These are phyloP conservation scores for Alternaria sp. DNA, from an alignment of 2,329 filamentous ascomycete genomes.

Conservation along the genomic window DNA sequence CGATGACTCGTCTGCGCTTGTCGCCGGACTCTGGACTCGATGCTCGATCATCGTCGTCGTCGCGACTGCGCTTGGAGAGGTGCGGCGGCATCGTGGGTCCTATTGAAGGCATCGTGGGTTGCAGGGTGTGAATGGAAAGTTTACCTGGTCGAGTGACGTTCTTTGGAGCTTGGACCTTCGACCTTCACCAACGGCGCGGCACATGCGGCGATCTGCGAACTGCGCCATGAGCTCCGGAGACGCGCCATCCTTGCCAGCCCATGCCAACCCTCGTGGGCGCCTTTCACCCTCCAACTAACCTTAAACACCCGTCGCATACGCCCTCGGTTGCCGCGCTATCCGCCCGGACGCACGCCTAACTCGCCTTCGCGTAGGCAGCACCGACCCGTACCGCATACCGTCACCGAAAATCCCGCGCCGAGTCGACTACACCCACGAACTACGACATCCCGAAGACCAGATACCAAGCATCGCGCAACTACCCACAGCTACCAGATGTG, in stretches of 20 bases:
- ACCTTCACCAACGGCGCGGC: conserved; percentile 22
- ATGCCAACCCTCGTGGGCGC: neutral
- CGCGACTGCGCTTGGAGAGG: conserved; percentile 60
- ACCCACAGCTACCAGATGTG: conserved; percentile 15
- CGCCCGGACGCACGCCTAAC: neutral
- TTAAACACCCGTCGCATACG: neutral
- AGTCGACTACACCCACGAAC: neutral
- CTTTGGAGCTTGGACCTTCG: conserved; percentile 34
- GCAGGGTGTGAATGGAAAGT: conserved; percentile 25
- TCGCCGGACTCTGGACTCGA: conserved; percentile 50
- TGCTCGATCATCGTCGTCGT: conserved; percentile 52
- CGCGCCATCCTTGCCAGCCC: neutral
- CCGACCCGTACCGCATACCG: conserved; percentile 12
- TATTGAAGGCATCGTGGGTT: conserved; percentile 67
- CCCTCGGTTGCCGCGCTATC: neutral
- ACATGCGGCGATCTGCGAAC: conserved; percentile 17
- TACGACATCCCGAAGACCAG: neutral
- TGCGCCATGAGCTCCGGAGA: conserved; percentile 21
- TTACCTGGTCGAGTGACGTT: conserved; percentile 14
- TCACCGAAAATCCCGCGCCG: conserved; percentile 16
- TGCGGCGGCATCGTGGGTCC: conserved; percentile 74
- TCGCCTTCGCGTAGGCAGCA: conserved; percentile 6
- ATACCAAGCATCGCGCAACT: neutral
- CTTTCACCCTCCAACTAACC: neutral
- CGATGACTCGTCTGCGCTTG: conserved; percentile 61